These are phyloP conservation scores for Apiospora malaysiana DNA, from an alignment of 2,329 filamentous ascomycete species.

Conservation along the genomic window DNA sequence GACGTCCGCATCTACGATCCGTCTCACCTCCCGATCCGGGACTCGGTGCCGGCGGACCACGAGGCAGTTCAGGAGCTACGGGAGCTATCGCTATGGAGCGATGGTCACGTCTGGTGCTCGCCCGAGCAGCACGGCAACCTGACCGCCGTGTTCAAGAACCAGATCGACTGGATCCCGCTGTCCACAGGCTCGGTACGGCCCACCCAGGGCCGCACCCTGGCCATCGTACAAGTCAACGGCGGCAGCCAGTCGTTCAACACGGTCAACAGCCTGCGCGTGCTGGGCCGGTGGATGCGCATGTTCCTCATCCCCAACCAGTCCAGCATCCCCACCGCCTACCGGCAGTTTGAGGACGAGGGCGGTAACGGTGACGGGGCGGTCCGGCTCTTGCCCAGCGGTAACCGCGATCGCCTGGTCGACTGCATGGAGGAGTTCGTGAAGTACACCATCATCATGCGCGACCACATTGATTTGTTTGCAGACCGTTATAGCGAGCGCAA, in stretches of 20 bases:
- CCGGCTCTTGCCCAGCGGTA: conserved; percentile 59
- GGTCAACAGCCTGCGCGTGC: conserved; percentile 67
- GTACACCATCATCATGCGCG: conserved; percentile 69
- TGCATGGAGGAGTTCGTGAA: conserved; percentile 76
- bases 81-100: conserved; percentile 66
- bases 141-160: conserved; percentile 72
- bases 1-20: conserved; percentile 70
- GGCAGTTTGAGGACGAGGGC: conserved; percentile 62
- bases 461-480: conserved; percentile 64
- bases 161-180: conserved; percentile 74
- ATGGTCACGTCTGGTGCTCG: conserved; percentile 70
- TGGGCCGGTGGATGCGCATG: conserved; percentile 75
- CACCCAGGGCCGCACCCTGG: conserved; percentile 69
- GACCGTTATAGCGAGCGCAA: conserved; percentile 68
- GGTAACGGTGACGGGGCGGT: conserved; percentile 33
- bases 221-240: conserved; percentile 66
- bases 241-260: conserved; percentile 72
- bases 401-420: conserved; percentile 66
- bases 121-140: conserved; percentile 72
- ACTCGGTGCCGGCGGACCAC: conserved; percentile 63
- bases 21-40: conserved; percentile 64
- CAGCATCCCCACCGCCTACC: conserved; percentile 68
- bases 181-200: conserved; percentile 66
- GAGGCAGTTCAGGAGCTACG: conserved; percentile 68
- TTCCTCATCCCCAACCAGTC: conserved; percentile 71